phyloP scores from a whole-genome alignment of 2,329 filamentous ascomycete species.

The Nannizziopsis arthrosporioides region DNA sequence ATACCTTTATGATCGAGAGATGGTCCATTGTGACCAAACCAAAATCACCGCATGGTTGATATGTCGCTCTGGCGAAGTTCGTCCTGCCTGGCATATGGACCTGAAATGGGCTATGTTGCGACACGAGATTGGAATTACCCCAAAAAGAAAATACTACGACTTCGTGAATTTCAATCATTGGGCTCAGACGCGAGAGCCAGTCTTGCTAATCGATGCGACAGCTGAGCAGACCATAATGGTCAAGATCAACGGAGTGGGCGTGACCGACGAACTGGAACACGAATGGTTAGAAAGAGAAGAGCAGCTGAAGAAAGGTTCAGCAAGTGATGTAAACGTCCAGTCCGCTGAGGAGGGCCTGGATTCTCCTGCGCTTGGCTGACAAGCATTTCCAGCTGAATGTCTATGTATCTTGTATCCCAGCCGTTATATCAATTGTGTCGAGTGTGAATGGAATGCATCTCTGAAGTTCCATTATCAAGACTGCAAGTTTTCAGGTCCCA shows the following conservation, averaged over 20 bases:
- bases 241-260: slow-evolving; percentile 4
- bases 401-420: too few species aligned
- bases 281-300: not conserved
- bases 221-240: not conserved
- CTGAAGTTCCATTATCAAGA: too few species aligned
- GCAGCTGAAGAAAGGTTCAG: not conserved
- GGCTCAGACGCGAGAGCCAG: not conserved
- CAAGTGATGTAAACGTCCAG: not conserved
- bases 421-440: too few species aligned
- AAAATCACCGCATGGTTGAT: slow-evolving; percentile 1
- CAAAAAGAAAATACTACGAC: slow-evolving; percentile 5
- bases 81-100: slow-evolving; percentile 3
- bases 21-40: not conserved
- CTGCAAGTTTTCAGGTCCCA: too few species aligned
- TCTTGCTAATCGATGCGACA: slow-evolving; percentile 2
- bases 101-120: slow-evolving; percentile 3
- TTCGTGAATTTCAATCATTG: not conserved
- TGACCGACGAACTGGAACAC: slow-evolving; percentile 4
- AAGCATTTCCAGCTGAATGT: too few species aligned
- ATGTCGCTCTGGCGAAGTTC: not conserved
- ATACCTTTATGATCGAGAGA: slow-evolving; percentile 2
- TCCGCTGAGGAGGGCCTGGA: not conserved
- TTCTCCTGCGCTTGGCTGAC: too few species aligned
- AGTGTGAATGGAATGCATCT: too few species aligned
- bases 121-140: not conserved